A percentile compares a stretch with the other conserved stretches of the same genome.
Conservation (phyloP, 805 yeast species). For the Ogataea wickerhamii region DNA sequence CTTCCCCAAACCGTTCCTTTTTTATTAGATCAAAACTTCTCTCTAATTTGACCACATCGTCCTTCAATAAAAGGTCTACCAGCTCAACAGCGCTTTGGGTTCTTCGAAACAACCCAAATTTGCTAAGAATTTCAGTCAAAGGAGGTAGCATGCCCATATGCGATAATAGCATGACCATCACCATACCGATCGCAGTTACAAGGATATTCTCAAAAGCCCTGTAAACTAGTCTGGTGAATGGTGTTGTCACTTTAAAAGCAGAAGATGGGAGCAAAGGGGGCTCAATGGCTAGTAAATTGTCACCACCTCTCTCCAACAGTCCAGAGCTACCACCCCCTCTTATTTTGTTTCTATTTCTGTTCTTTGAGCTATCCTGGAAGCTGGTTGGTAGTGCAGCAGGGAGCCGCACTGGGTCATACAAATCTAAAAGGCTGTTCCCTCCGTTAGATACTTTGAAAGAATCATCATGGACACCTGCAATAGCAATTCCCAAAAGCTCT, state of each 20-base stretch:
- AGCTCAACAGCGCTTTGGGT: constrained; percentile 34
- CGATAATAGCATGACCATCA: constrained; percentile 36
- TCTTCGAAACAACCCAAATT: constrained; percentile 32
- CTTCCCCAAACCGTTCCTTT: constrained; percentile 21
- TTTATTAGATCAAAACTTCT: constrained; percentile 25
- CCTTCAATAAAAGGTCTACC: constrained; percentile 30
- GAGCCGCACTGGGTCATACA: constrained; percentile 19
- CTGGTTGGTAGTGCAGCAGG: constrained; percentile 26
- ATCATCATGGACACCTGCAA: constrained; percentile 49
- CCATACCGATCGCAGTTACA: constrained; percentile 38
- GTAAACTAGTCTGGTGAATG: constrained; percentile 22
- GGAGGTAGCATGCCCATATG: constrained; percentile 37
- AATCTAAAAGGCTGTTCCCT: constrained; percentile 11
- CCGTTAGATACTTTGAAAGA: constrained; percentile 14
- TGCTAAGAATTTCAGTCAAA: constrained; percentile 27
- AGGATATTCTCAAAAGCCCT: constrained; percentile 46
- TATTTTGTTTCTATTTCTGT: constrained; percentile 6
- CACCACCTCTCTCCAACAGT: constrained; percentile 11
- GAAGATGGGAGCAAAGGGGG: too few relatives aligned
- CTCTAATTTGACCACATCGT: constrained; percentile 26
- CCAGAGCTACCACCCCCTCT: constrained; percentile 6
- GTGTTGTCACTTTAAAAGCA: constrained; percentile 15
- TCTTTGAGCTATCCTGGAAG: constrained; percentile 12
- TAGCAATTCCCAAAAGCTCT: constrained; percentile 38
- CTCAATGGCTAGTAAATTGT: constrained; percentile 17